phyloP scores from a whole-genome alignment of 2,329 filamentous ascomycete species.

The Fusarium sp. region DNA sequence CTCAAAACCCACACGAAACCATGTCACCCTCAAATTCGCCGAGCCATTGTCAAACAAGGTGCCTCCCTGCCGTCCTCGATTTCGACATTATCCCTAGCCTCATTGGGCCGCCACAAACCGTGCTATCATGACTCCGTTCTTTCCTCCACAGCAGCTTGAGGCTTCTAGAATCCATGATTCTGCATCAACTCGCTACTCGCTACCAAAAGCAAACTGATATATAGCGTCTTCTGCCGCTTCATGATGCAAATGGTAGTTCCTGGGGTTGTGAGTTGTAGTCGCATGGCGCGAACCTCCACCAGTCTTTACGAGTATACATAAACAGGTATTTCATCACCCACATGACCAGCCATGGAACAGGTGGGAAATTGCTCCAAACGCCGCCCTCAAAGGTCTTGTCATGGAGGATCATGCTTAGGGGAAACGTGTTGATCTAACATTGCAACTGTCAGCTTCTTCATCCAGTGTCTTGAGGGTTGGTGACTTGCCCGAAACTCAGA shows the following conservation, averaged over 20 bases:
- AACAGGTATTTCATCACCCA: conserved; percentile 51
- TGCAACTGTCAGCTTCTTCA: background rate
- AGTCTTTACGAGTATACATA: conserved; percentile 49
- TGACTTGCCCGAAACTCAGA: conserved; percentile 29
- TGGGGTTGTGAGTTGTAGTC: conserved; percentile 45
- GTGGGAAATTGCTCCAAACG: conserved; percentile 43
- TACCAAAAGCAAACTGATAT: background rate
- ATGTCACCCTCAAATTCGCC: background rate
- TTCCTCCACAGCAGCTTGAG: background rate
- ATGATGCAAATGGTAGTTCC: conserved; percentile 52
- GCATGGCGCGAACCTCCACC: conserved; percentile 52
- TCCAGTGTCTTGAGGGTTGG: background rate
- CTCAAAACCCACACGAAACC: background rate
- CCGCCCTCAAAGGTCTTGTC: conserved; percentile 45
- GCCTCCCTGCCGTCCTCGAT: background rate
- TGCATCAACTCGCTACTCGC: background rate
- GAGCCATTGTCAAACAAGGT: background rate
- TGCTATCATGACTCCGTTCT: background rate
- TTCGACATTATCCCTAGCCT: background rate
- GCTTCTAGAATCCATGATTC: conserved; percentile 4
- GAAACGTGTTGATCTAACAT: conserved; percentile 37
- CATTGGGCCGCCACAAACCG: background rate
- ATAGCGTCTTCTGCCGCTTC: background rate
- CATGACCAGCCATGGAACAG: conserved; percentile 42
- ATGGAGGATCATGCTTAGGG: conserved; percentile 43